Conservation (phyloP, 306 rosid species). For the Betula pendula region DNA sequence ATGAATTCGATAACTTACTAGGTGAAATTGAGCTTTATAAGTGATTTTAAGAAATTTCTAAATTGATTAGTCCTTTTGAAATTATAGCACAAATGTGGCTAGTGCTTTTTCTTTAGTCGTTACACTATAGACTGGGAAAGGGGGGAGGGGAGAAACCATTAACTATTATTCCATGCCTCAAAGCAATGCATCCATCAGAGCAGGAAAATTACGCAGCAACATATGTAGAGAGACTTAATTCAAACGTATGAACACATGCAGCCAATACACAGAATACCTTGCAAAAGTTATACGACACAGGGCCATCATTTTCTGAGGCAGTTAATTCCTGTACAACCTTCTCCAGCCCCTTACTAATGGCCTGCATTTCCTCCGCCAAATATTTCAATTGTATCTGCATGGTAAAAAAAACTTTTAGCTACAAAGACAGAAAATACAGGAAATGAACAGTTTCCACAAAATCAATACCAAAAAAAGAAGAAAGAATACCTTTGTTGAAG, state of each 20-base stretch:
- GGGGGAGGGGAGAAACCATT: background rate
- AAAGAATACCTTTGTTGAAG: slow-evolving; percentile 68
- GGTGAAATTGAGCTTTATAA: too few species aligned
- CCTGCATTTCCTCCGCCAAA: slow-evolving; percentile 99
- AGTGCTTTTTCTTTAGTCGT: too few species aligned
- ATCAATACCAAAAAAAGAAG: slow-evolving; percentile 22
- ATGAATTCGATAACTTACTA: too few species aligned
- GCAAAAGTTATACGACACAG: slow-evolving; percentile 72
- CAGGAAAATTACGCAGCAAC: background rate
- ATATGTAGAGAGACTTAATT: background rate
- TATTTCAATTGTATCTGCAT: slow-evolving; percentile 88
- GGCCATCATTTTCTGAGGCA: slow-evolving; percentile 86
- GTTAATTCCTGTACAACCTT: slow-evolving; percentile 90
- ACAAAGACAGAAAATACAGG: background rate
- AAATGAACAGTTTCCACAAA: slow-evolving; percentile 11
- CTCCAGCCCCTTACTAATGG: slow-evolving; percentile 90
- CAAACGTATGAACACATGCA: slow-evolving; percentile 3
- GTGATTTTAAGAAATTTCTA: too few species aligned
- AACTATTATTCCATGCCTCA: background rate
- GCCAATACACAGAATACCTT: slow-evolving; percentile 49
- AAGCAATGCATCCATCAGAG: background rate
- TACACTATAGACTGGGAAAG: too few species aligned
- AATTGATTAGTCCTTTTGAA: too few species aligned
- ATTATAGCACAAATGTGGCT: too few species aligned
- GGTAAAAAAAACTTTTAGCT: slow-evolving; percentile 25